Base-by-base conservation (phyloP, 768 basidiomycete species). In the Suillus subaureus region DNA sequence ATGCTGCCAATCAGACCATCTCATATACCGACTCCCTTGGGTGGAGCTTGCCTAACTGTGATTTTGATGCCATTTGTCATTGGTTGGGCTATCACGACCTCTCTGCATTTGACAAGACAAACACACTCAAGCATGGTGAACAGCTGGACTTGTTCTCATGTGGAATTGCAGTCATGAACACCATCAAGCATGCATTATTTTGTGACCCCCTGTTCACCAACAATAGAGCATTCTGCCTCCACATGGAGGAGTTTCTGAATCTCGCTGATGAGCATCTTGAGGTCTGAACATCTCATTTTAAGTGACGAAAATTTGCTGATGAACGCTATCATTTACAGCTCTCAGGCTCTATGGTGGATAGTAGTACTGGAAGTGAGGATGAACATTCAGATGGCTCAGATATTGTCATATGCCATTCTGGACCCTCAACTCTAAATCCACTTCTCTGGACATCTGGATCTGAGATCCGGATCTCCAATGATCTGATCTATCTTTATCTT, bases 11-110 rank as follows among this genome's bases (percentile, higher is more conserved):
- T n/a, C n/a, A n/a, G n/a, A n/a, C n/a, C n/a, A n/a, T n/a, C n/a
- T n/a, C n/a, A n/a, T n/a, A n/a, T n/a, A n/a, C n/a, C n/a, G n/a
- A n/a, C n/a, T 26, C 13, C 2, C 31, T 65, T 8, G 93, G 64
- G 93, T 49, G 47, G 23, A 15, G 13, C 12, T 26, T 12, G 23
- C 58, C 58, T 7, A 16, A 4, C 16, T 6, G 12, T 4, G 37
- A 61, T 12, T 21, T 61, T 37, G 37, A 61, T 23, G 8, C 2
- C 58, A 61, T 61, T 16, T 6, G 0, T 40, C 37, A 21, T 43
- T 61, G 58, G 37, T 37, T 61, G 23, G 23, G 26, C n/a, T 9
- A 26, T 26, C 37, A 61, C 6, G 37, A n/a, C 9, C 9, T 54
- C 4, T 2, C 52, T 2, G 4, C 4, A 54, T 54, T 54, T 7